A percentile compares a stretch with the other conserved stretches of the same genome.
Conservation (phyloP, 306 rosid species). For the Calophaca sinica region DNA sequence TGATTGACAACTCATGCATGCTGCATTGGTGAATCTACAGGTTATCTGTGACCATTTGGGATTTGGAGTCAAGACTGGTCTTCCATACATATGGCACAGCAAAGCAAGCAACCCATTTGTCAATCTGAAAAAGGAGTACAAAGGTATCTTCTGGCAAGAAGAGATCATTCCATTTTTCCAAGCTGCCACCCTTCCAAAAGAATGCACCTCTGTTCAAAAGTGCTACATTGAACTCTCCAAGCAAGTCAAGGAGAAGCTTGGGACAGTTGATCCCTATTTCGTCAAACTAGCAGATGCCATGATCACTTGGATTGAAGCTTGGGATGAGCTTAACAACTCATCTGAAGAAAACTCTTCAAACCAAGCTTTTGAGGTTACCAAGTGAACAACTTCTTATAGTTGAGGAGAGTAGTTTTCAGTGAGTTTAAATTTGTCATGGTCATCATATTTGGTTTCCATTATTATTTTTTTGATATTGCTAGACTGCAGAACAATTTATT, state of each 20-base stretch:
- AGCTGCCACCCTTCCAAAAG: constrained; percentile 66
- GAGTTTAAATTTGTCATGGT: constrained; percentile 30
- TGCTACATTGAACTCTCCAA: constrained; percentile 91
- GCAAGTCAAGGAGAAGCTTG: constrained; percentile 79
- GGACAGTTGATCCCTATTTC: constrained; percentile 70
- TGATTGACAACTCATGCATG: constrained; percentile 17
- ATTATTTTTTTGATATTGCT: constrained; percentile 38
- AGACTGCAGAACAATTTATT: constrained; percentile 43
- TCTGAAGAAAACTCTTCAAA: constrained; percentile 49
- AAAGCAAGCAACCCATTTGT: constrained; percentile 97
- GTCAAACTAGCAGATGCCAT: constrained; percentile 81
- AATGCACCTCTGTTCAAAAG: constrained; percentile 70
- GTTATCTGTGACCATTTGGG: constrained; percentile 90
- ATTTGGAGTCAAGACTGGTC: constrained; percentile 83
- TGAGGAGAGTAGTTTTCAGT: constrained; percentile 28
- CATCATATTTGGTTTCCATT: constrained; percentile 31
- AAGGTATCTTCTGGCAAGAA: constrained; percentile 93
- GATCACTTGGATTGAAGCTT: constrained; percentile 94
- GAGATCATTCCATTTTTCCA: constrained; percentile 89
- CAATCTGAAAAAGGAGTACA: constrained; percentile 87
- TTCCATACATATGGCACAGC: constrained; percentile 97
- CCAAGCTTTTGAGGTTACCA: constrained; percentile 52
- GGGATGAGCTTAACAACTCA: constrained; percentile 81
- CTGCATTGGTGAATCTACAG: constrained; percentile 46
- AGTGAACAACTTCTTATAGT: constrained; percentile 48